phyloP scores from a whole-genome alignment of 2,329 filamentous ascomycete genomes.

The Fusarium robinianum region DNA sequence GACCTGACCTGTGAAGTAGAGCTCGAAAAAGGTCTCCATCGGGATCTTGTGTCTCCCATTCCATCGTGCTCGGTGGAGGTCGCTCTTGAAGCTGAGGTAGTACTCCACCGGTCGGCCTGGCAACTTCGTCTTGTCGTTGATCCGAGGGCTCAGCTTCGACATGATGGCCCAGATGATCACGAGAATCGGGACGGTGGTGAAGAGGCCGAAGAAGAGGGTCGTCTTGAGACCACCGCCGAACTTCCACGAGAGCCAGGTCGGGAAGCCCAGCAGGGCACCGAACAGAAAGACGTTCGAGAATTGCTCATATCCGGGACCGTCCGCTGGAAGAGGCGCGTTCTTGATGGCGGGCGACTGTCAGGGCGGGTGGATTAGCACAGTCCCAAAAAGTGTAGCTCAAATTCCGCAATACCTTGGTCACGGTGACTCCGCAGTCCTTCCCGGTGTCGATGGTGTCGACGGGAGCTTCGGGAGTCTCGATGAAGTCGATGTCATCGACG shows the following conservation, averaged over 20 bases:
- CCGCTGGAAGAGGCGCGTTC: conserved; percentile 87
- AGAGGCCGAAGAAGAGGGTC: conserved; percentile 79
- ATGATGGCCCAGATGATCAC: conserved; percentile 77
- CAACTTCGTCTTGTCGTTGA: conserved; percentile 84
- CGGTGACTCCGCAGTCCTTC: conserved; percentile 22
- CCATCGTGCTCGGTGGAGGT: conserved; percentile 62
- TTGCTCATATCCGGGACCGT: conserved; percentile 76
- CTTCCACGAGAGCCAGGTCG: conserved; percentile 78
- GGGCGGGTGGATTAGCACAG: not conserved
- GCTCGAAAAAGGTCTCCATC: conserved; percentile 89
- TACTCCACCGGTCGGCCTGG: conserved; percentile 85
- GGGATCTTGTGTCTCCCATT: conserved; percentile 76
- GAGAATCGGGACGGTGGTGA: conserved; percentile 78
- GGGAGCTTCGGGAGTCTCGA: conserved; percentile 25
- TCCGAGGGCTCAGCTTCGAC: conserved; percentile 79
- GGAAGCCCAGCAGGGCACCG: conserved; percentile 68
- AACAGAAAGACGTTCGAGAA: conserved; percentile 82
- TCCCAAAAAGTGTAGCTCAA: no score
- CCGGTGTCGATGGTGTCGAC: conserved; percentile 21
- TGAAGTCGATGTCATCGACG: conserved; percentile 30
- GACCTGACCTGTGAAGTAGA: conserved; percentile 90
- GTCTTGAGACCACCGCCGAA: conserved; percentile 82
- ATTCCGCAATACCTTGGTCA: conserved; percentile 20
- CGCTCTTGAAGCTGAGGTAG: conserved; percentile 77
- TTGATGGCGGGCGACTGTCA: conserved; percentile 83